Conservation (phyloP, 352 stramenopile species). For the Discostella stelligera region DNA sequence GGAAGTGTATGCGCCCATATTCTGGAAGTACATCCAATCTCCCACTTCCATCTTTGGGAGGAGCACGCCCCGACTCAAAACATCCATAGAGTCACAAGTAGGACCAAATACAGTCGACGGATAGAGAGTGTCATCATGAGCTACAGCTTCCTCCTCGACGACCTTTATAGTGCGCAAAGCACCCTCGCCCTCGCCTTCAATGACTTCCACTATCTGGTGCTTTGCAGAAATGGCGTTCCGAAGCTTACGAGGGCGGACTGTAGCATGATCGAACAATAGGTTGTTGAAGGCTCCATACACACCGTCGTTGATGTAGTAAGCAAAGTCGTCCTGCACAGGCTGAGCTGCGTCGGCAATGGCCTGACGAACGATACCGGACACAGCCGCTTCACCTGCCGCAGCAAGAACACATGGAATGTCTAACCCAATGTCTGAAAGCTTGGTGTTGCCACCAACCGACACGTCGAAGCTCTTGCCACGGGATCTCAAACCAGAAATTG, state of each 20-base stretch:
- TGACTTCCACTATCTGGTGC: constrained; percentile 39
- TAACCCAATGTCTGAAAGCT: constrained; percentile 15
- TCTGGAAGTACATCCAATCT: constrained; percentile 94
- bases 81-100: constrained; percentile 94
- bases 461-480: too few species aligned
- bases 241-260: constrained; percentile 61
- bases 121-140: constrained; percentile 50
- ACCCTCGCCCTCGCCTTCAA: constrained; percentile 26
- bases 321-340: constrained; percentile 60
- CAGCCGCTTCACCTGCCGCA: constrained; percentile 59
- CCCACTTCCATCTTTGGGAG: constrained; percentile 89
- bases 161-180: constrained; percentile 32
- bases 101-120: constrained; percentile 88
- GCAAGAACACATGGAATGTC: constrained; percentile 46
- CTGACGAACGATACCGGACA: constrained; percentile 59
- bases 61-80: constrained; percentile 81
- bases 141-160: constrained; percentile 19
- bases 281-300: constrained; percentile 97
- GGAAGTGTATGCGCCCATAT: constrained; percentile 91
- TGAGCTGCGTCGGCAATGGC: constrained; percentile 54
- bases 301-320: constrained; percentile 96
- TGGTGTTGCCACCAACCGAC: constrained; percentile 16
- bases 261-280: constrained; percentile 94
- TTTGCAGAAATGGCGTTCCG: constrained; percentile 31
- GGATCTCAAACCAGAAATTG: constrained; percentile 25